These are phyloP conservation scores for Phytophthora melonis DNA, from an alignment of 352 stramenopile species.

Conservation along the genomic window DNA sequence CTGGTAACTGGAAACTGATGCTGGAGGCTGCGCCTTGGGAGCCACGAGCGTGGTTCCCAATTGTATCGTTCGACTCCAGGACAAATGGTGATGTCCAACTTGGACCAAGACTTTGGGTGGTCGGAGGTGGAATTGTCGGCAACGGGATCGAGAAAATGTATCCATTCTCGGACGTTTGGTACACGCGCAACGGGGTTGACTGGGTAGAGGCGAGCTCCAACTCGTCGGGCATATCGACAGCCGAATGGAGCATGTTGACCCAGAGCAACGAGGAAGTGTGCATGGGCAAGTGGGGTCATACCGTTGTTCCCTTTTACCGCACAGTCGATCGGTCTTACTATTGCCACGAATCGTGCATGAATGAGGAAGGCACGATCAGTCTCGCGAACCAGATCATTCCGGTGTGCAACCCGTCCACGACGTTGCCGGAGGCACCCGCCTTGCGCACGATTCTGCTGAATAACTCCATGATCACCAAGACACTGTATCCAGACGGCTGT, in stretches of 20 bases:
- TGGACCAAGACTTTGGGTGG: slow-evolving; percentile 74
- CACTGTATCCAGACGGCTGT: slow-evolving; percentile 77
- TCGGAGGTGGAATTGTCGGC: slow-evolving; percentile 81
- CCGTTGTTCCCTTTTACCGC: slow-evolving; percentile 62
- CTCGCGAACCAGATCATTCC: slow-evolving; percentile 70
- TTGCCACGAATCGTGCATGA: slow-evolving; percentile 62
- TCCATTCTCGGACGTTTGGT: slow-evolving; percentile 80
- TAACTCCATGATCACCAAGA: slow-evolving; percentile 61
- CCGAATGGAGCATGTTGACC: slow-evolving; percentile 79
- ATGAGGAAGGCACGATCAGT: slow-evolving; percentile 53
- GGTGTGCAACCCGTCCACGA: slow-evolving; percentile 53
- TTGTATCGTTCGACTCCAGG: slow-evolving; percentile 80
- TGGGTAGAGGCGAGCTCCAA: slow-evolving; percentile 75
- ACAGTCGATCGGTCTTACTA: slow-evolving; percentile 62
- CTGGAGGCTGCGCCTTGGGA: slow-evolving; percentile 60
- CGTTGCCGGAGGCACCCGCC: slow-evolving; percentile 45
- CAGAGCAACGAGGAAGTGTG: slow-evolving; percentile 57
- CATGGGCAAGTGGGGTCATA: slow-evolving; percentile 80
- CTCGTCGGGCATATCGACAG: slow-evolving; percentile 71
- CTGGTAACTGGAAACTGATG: slow-evolving; percentile 53
- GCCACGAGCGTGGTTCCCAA: slow-evolving; percentile 73
- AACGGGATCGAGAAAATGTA: slow-evolving; percentile 78
- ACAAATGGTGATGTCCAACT: slow-evolving; percentile 67
- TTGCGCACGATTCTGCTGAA: slow-evolving; percentile 52
- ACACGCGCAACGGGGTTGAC: slow-evolving; percentile 63